Evolutionary conservation across 2,329 filamentous ascomycete genomes (phyloP).

Genomic region (Talaromyces sp.): DNA sequence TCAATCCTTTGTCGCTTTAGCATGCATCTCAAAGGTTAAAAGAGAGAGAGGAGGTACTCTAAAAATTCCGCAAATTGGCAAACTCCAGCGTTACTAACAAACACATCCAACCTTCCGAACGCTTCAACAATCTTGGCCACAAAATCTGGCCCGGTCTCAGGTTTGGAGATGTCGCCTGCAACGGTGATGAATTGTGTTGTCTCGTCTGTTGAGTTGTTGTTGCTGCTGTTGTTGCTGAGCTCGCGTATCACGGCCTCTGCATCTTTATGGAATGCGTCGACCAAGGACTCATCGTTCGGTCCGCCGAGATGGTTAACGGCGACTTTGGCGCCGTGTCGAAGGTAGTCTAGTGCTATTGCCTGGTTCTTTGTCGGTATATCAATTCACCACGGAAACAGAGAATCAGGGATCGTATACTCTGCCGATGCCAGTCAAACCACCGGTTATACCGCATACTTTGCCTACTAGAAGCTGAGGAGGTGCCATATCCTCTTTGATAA

Average conservation of each 20-base stretch:
- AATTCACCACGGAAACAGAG: neutral
- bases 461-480: constrained; percentile 54
- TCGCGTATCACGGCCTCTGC: constrained; percentile 43
- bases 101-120: constrained; percentile 61
- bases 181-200: constrained; percentile 35
- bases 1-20: constrained; percentile 49
- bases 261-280: constrained; percentile 29
- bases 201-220: neutral
- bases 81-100: constrained; percentile 83
- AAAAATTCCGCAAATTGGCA: constrained; percentile 87
- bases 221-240: neutral
- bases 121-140: constrained; percentile 59
- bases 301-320: constrained; percentile 71
- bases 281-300: constrained; percentile 26
- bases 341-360: constrained; percentile 74
- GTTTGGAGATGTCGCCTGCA: constrained; percentile 70
- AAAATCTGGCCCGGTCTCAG: constrained; percentile 63
- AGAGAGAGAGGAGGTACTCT: constrained; percentile 43
- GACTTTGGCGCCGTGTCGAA: constrained; percentile 71
- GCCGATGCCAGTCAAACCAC: constrained; percentile 80
- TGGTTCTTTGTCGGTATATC: constrained; percentile 14
- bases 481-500: constrained; percentile 22
- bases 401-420: constrained; percentile 38
- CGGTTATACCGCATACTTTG: constrained; percentile 82
- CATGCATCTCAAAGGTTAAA: neutral